Evolutionary conservation across 1,139 yeast species (phyloP), one percentile per base, ranked within the genome.

Genomic region (Magnusiomyces clavatus): DNA sequence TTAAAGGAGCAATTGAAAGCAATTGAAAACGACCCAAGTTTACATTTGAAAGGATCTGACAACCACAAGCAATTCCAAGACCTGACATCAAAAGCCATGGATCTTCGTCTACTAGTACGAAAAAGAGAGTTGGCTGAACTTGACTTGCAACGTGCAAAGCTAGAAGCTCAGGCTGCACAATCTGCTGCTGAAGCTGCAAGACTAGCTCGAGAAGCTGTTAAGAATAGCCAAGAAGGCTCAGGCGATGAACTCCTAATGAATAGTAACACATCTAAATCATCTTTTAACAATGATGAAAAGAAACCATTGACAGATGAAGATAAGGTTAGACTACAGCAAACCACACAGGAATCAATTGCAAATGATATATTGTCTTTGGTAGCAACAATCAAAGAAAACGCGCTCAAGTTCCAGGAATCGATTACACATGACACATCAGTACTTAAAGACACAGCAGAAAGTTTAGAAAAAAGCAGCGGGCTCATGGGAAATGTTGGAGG

Each of bases 101-200:
- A 46, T n/a, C 17, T 46, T 43, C 43, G 48, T 24, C 43, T 46
- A 16, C 24, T 31, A 14, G 43, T 46, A 24, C 48, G 48, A 2
- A 43, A 38, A 17, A 36, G 43, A 5, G 48, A 46, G 29, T 34
- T 46, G 37, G 48, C 19, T 34, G 51, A 20, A 45, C 54, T 11
- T 58, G 62, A 13, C 31, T 34, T 38, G 54, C 56, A 5, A 59
- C 69, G 5, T 86, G 86, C 1, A 67, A 82, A 10, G 69, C 58
- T 0, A 88, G 89, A 61, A 83, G 82, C 56, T 73, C 69, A 1
- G 76, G 75, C 47, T 69, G 69, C 16, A 65, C 65, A 43, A 76
- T 65, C 57, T 76, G 68, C 54, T 75, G 74, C 37, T 68, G 67
- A 38, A n/a, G 43, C 37, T 8, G 48, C 48, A 4, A 31, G 14